A percentile compares a stretch with the other conserved stretches of the same genome.
These are phyloP conservation scores for Debaryomyces fabryi DNA, from an alignment of 1,139 yeast genomes.

Conservation along the genomic window DNA sequence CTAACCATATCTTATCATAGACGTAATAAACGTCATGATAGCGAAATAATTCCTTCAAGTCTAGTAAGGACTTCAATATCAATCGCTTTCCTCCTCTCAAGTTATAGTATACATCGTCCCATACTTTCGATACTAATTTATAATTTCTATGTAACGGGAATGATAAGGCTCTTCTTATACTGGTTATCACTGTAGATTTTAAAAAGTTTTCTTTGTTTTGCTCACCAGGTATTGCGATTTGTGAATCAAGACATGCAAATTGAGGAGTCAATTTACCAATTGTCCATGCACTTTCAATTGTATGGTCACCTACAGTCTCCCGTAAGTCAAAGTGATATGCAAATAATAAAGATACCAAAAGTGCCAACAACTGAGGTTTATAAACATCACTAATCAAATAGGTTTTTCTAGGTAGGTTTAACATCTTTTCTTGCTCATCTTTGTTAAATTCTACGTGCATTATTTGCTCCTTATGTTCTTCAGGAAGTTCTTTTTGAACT, in stretches of 20 bases:
- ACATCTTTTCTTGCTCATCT: conserved; percentile 67
- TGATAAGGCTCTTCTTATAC: conserved; percentile 70
- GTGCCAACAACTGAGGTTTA: conserved; percentile 50
- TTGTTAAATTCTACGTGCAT: conserved; percentile 55
- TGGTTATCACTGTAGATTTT: conserved; percentile 57
- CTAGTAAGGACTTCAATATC: conserved; percentile 60
- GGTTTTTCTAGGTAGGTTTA: conserved; percentile 64
- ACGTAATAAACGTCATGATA: conserved; percentile 87
- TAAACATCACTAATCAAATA: conserved; percentile 58
- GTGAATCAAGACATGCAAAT: conserved; percentile 68
- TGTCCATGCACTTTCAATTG: conserved; percentile 92
- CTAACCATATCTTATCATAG: conserved; percentile 77
- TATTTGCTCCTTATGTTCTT: conserved; percentile 27
- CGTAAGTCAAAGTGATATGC: conserved; percentile 75
- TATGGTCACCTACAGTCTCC: conserved; percentile 76
- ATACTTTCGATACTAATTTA: conserved; percentile 58
- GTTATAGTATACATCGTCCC: conserved; percentile 74
- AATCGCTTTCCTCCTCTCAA: conserved; percentile 71
- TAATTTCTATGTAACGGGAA: conserved; percentile 82
- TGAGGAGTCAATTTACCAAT: conserved; percentile 85
- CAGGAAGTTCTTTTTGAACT: conserved; percentile 27
- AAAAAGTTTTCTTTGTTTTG: conserved; percentile 35
- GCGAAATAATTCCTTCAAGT: conserved; percentile 72
- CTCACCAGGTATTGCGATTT: conserved; percentile 41
- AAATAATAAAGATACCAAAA: conserved; percentile 68